These are phyloP conservation scores for Sistotremastrum suecicum DNA, from an alignment of 768 basidiomycete genomes.

Conservation along the genomic window DNA sequence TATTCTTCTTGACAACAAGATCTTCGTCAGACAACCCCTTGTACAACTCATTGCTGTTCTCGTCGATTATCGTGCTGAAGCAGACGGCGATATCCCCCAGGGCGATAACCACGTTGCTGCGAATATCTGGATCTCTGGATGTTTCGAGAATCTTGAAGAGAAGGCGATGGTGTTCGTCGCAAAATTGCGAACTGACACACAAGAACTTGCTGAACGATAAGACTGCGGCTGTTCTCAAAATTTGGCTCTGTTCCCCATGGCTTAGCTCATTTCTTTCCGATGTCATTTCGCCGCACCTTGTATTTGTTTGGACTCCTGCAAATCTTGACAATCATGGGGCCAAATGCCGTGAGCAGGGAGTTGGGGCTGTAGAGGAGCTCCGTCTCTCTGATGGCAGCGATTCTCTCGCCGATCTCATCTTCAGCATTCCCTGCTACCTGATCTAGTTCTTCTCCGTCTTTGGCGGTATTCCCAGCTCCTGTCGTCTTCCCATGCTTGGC, in stretches of 20 bases:
- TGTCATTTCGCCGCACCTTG: constrained; percentile 39
- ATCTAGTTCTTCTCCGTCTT: constrained; percentile 74
- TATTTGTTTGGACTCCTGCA: constrained; percentile 84
- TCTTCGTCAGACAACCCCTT: constrained; percentile 82
- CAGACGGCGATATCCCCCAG: constrained; percentile 95
- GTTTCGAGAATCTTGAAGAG: constrained; percentile 92
- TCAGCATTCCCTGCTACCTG: constrained; percentile 96
- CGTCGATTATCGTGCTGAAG: constrained; percentile 95
- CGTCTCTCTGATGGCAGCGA: constrained; percentile 69
- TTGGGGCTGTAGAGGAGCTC: constrained; percentile 77
- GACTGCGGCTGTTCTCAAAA: constrained; percentile 74
- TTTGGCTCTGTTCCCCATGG: constrained; percentile 48
- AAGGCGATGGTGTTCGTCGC: constrained; percentile 75
- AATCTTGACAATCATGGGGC: constrained; percentile 81
- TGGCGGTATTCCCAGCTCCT: constrained; percentile 27
- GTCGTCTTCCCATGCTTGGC: constrained; percentile 23
- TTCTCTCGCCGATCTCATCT: constrained; percentile 92
- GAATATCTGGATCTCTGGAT: constrained; percentile 76
- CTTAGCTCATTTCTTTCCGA: not conserved
- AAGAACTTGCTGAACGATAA: constrained; percentile 92
- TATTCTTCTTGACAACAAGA: constrained; percentile 94
- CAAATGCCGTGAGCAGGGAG: constrained; percentile 73
- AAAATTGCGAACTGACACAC: constrained; percentile 88
- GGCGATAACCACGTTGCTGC: constrained; percentile 94
- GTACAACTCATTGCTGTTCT: constrained; percentile 93